Evolutionary conservation across 345 rosid species (phyloP).

Genomic region (Clarkia xantiana): DNA sequence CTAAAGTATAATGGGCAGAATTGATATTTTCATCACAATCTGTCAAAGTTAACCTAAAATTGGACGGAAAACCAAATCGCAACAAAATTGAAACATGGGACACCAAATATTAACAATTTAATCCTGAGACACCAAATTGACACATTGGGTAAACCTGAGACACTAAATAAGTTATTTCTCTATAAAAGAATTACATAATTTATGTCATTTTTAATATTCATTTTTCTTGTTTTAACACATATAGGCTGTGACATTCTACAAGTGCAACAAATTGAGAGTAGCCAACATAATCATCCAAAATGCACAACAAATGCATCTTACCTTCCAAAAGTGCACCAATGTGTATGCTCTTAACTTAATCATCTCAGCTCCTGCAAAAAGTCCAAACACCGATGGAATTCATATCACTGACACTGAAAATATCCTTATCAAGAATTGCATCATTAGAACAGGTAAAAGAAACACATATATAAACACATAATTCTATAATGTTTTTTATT

Average conservation of each 20-base stretch:
- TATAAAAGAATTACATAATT: too few species aligned
- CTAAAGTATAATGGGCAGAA: too few species aligned
- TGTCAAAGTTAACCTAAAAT: too few species aligned
- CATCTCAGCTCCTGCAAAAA: slow-evolving; percentile 48
- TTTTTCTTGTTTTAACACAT: not conserved
- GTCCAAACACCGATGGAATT: slow-evolving; percentile 95
- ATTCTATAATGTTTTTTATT: too few species aligned
- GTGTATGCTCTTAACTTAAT: slow-evolving; percentile 39
- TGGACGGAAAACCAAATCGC: too few species aligned
- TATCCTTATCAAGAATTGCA: slow-evolving; percentile 36
- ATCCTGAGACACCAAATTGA: too few species aligned
- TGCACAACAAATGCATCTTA: slow-evolving; percentile 79
- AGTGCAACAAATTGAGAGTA: not conserved
- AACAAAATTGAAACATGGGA: too few species aligned
- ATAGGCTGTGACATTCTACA: not conserved
- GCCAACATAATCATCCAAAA: slow-evolving; percentile 11
- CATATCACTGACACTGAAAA: slow-evolving; percentile 54
- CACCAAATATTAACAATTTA: too few species aligned
- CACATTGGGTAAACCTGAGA: too few species aligned
- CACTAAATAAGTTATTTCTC: too few species aligned
- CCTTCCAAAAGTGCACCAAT: slow-evolving; percentile 34
- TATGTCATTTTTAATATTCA: not conserved
- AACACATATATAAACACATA: not conserved
- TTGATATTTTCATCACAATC: too few species aligned
- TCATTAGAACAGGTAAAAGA: slow-evolving; percentile 51